Conservation (phyloP, 2,329 filamentous ascomycete species). For the Paramyrothecium sp. region DNA sequence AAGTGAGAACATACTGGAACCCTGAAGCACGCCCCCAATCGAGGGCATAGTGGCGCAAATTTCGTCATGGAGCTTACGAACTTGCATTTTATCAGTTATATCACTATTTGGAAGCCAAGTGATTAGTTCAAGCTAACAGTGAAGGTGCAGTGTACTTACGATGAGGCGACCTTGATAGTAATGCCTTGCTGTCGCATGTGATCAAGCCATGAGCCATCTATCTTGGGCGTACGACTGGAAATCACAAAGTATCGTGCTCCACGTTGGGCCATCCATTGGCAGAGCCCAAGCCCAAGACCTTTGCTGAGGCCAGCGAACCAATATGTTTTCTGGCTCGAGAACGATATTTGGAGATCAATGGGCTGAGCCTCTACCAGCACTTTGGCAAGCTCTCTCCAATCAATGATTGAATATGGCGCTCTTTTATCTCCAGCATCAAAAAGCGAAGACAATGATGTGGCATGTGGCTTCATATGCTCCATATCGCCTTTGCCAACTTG, state of each 20-base stretch:
- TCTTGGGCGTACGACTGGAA: slow-evolving; percentile 33
- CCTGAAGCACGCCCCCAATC: slow-evolving; percentile 40
- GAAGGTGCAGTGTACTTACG: neutral
- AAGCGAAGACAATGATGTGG: too few relatives aligned
- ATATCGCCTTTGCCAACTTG: too few relatives aligned
- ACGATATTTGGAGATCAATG: slow-evolving; percentile 5
- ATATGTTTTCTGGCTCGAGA: slow-evolving; percentile 27
- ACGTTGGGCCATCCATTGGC: slow-evolving; percentile 34
- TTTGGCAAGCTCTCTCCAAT: neutral
- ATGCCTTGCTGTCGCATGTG: slow-evolving; percentile 2
- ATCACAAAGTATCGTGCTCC: slow-evolving; percentile 36
- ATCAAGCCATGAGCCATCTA: slow-evolving; percentile 26
- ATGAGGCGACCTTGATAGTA: slow-evolving; percentile 5
- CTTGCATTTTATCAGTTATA: slow-evolving; percentile 6
- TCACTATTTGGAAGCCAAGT: slow-evolving; percentile 4
- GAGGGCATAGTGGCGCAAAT: slow-evolving; percentile 24
- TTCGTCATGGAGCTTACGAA: slow-evolving; percentile 3
- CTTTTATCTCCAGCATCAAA: too few relatives aligned
- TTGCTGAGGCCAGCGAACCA: slow-evolving; percentile 29
- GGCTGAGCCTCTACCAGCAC: neutral
- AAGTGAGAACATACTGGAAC: slow-evolving; percentile 29
- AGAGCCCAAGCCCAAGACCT: slow-evolving; percentile 33
- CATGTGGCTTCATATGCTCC: too few relatives aligned
- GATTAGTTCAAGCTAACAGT: neutral
- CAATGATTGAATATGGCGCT: too few relatives aligned